These are phyloP conservation scores for Stellera chamaejasme DNA, from an alignment of 345 rosid species.

Conservation along the genomic window DNA sequence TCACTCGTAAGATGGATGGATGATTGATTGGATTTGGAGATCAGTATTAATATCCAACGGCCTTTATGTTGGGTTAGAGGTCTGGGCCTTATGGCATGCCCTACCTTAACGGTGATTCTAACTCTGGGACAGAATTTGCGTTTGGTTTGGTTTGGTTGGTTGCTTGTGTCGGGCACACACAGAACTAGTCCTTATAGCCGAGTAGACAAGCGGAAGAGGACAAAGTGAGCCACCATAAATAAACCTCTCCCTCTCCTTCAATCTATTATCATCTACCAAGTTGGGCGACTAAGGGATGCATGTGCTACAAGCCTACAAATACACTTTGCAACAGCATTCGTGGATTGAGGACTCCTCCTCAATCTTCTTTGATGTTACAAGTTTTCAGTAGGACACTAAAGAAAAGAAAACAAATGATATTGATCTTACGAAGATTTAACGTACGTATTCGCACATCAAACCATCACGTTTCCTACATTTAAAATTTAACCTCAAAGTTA, in stretches of 20 bases:
- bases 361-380: not conserved
- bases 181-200: conserved; percentile 6
- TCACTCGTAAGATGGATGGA: conserved; percentile 1
- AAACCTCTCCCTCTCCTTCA: conserved; percentile 5
- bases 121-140: conserved; percentile 14
- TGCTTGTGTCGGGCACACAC: conserved; percentile 20
- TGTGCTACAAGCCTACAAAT: too few relatives aligned
- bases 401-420: not conserved
- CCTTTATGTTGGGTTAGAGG: conserved; percentile 17
- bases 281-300: not conserved
- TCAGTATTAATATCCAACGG: conserved; percentile 31
- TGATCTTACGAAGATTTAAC: not conserved
- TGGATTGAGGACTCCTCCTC: too few relatives aligned
- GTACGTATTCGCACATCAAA: too few relatives aligned
- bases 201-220: conserved; percentile 16
- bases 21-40: conserved; percentile 32
- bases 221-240: conserved; percentile 25
- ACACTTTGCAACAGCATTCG: not conserved
- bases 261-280: conserved; percentile 6
- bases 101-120: conserved; percentile 19
- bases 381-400: too few relatives aligned
- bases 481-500: too few relatives aligned
- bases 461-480: too few relatives aligned
- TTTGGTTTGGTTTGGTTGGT: conserved; percentile 30
- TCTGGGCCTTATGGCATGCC: conserved; percentile 24